These are phyloP conservation scores for Phytopythium mirpurense DNA, from an alignment of 352 stramenopile species.

Conservation along the genomic window DNA sequence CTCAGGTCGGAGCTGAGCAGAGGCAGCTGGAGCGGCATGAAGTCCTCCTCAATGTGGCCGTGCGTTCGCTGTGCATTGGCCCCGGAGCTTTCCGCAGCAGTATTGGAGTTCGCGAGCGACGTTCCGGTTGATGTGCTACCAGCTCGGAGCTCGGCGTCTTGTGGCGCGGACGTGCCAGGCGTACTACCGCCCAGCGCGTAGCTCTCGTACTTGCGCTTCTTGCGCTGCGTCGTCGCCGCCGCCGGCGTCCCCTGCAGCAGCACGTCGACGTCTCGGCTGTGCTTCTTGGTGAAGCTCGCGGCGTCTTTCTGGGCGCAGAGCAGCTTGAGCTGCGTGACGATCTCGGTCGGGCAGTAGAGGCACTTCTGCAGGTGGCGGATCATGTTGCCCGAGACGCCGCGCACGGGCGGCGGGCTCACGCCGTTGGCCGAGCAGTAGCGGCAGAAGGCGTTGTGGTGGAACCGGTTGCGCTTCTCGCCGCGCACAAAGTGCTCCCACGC, in stretches of 20 bases:
- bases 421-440: constrained; percentile 60
- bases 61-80: neutral
- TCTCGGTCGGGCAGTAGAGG: constrained; percentile 59
- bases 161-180: neutral
- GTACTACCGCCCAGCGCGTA: neutral
- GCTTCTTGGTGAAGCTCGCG: constrained; percentile 63
- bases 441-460: constrained; percentile 80
- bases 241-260: constrained; percentile 19
- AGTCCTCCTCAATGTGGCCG: constrained; percentile 23
- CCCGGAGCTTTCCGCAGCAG: neutral
- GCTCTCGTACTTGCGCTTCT: constrained; percentile 14
- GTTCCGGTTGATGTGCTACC: neutral
- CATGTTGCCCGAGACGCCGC: constrained; percentile 79
- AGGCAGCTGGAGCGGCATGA: constrained; percentile 42
- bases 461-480: constrained; percentile 76
- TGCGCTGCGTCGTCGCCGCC: constrained; percentile 14
- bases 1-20: constrained; percentile 25
- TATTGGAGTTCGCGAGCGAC: neutral
- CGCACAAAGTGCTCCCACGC: constrained; percentile 76
- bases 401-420: constrained; percentile 33
- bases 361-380: constrained; percentile 81
- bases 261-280: constrained; percentile 34
- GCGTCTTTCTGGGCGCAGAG: constrained; percentile 70
- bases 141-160: neutral
- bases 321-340: constrained; percentile 59